Evolutionary conservation across 2,329 filamentous ascomycete species (phyloP), one percentile per base, ranked within the genome.

Genomic region (Exophiala alcalophila): DNA sequence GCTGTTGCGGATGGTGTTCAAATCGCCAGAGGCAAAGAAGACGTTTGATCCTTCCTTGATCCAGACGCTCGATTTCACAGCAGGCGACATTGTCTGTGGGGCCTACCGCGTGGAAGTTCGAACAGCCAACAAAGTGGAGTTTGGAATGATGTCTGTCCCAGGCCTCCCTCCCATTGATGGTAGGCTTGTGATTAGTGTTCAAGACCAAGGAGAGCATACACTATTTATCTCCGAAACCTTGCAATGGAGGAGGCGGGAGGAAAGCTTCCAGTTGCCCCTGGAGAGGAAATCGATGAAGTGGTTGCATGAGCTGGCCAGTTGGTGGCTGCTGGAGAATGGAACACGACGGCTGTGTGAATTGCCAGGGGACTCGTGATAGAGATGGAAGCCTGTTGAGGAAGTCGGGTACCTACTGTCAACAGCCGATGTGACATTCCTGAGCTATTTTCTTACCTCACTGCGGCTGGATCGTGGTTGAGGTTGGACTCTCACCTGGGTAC

Each of bases 61-160:
- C 10, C 35, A 44, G 1, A 40, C 49, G 2, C 44, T 64, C 11
- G 50, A 60, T 10, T 65, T 65, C 18, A 18, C 53, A 0, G 35
- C 53, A 3, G 60, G 61, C 0, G 62, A 65, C 40, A 29, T 62
- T 20, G 54, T 65, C 1, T 63, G 63, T 38, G 62, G 59, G 0
- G 30, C 57, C 2, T 65, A 65, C 39, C 56, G 50, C 0, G 61
- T 65, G 10, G 35, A 49, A 2, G 27, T 50, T 5, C 49, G 62
- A n/a, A 49, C 37, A 4, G 33, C 34, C 11, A 47, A 57, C 11
- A 55, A 55, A 26, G 60, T 62, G 3, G 63, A 65, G 40, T 63
- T 64, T 43, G 57, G 52, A 11, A 56, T 65, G 3, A 46, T 4
- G 16, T 15, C 8, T 10, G 5, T 14, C 16, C 16, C 4, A 9